A percentile compares a stretch with the other conserved stretches of the same genome.
These are phyloP conservation scores for Huntiella moniliformis DNA, from an alignment of 2,329 filamentous ascomycete genomes.

Conservation along the genomic window DNA sequence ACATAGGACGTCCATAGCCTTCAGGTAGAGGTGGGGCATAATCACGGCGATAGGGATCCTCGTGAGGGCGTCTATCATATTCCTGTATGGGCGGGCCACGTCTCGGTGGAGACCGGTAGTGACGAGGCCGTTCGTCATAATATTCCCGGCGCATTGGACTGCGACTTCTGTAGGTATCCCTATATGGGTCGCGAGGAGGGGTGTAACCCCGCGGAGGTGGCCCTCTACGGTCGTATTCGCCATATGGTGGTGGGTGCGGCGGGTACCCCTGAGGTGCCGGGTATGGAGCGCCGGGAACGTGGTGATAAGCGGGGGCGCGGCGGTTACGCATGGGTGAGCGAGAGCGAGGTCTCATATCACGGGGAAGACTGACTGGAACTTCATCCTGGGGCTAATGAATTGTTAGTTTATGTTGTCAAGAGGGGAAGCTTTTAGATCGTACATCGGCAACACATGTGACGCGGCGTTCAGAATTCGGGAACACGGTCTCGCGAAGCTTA, in stretches of 20 bases:
- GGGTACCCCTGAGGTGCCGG: constrained; percentile 17
- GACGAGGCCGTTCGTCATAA: constrained; percentile 57
- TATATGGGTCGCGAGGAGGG: constrained; percentile 47
- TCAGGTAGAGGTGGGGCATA: constrained; percentile 41
- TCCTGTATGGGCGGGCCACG: constrained; percentile 63
- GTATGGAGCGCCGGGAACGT: not conserved
- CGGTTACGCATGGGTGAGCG: constrained; percentile 50
- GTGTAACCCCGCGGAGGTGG: constrained; percentile 56
- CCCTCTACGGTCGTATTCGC: constrained; percentile 71
- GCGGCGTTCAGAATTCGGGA: constrained; percentile 53
- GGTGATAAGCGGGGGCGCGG: constrained; percentile 1
- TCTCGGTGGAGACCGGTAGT: constrained; percentile 62
- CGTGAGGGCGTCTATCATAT: constrained; percentile 51
- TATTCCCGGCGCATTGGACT: constrained; percentile 79
- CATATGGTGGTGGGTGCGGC: constrained; percentile 19
- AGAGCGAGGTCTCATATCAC: constrained; percentile 52
- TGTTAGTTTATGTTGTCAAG: constrained; percentile 2
- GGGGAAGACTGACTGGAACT: constrained; percentile 29
- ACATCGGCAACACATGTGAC: constrained; percentile 83
- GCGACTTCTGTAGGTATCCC: constrained; percentile 70
- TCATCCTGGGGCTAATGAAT: constrained; percentile 55
- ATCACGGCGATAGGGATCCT: constrained; percentile 59
- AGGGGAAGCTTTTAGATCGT: not conserved
- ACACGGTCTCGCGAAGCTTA: constrained; percentile 82
- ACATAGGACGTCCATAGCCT: constrained; percentile 37